These are phyloP conservation scores for Teratosphaeria epicoccoides DNA, from an alignment of 2,329 filamentous ascomycete genomes.

Conservation along the genomic window DNA sequence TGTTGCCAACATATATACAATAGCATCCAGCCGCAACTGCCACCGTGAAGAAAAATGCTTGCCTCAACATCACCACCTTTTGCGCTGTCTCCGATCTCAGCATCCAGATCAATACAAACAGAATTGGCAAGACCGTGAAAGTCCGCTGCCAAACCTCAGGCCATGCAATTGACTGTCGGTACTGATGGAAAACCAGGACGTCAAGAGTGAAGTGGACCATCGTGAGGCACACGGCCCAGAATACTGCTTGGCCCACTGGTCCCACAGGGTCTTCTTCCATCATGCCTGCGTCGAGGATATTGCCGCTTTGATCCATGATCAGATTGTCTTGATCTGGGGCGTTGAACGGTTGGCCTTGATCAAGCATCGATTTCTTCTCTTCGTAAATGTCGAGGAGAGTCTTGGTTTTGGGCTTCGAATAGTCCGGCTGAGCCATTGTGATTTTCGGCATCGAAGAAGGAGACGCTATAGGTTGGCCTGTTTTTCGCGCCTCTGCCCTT, in stretches of 20 bases:
- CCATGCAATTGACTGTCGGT: slow-evolving; percentile 57
- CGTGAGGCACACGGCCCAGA: slow-evolving; percentile 48
- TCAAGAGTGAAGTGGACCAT: slow-evolving; percentile 71
- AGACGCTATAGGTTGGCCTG: slow-evolving; percentile 26
- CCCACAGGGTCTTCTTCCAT: slow-evolving; percentile 35
- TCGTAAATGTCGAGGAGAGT: slow-evolving; percentile 66
- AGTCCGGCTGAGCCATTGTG: slow-evolving; percentile 59
- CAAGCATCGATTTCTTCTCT: slow-evolving; percentile 41
- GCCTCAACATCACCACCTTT: slow-evolving; percentile 35
- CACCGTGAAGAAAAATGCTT: slow-evolving; percentile 51
- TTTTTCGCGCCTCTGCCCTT: slow-evolving; percentile 28
- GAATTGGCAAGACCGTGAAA: slow-evolving; percentile 33
- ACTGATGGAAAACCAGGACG: slow-evolving; percentile 69
- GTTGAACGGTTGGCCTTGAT: slow-evolving; percentile 41
- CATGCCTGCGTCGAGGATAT: slow-evolving; percentile 27
- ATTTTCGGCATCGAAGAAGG: slow-evolving; percentile 41
- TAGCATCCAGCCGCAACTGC: slow-evolving; percentile 61
- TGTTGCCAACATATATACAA: slow-evolving; percentile 72
- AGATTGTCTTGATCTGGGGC: slow-evolving; percentile 28
- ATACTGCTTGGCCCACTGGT: slow-evolving; percentile 36
- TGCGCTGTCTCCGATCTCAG: slow-evolving; percentile 31
- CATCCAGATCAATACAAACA: slow-evolving; percentile 36
- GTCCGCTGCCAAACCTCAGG: slow-evolving; percentile 43
- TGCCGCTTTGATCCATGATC: slow-evolving; percentile 23
- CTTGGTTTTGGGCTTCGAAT: slow-evolving; percentile 50